phyloP scores from a whole-genome alignment of 805 yeast species.

The Schwanniomyces pseudopolymorphus region DNA sequence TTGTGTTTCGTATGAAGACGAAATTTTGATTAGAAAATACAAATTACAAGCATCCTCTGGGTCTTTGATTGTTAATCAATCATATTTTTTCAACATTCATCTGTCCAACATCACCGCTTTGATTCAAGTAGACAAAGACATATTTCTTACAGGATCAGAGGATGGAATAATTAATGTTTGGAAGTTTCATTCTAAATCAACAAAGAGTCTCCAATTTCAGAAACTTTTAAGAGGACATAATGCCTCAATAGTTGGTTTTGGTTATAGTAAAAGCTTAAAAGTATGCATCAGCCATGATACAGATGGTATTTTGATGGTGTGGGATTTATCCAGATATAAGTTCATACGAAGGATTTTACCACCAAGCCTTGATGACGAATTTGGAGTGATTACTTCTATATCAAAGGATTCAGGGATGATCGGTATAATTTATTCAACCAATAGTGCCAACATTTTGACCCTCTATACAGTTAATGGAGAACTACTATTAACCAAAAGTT shows the following conservation, averaged over 20 bases:
- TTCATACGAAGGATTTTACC: constrained; percentile 42
- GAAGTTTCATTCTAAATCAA: constrained; percentile 38
- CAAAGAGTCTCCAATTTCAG: constrained; percentile 37
- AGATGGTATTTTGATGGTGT: constrained; percentile 54
- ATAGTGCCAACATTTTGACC: constrained; percentile 19
- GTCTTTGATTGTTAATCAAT: constrained; percentile 41
- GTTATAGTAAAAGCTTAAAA: constrained; percentile 52
- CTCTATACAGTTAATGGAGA: constrained; percentile 59
- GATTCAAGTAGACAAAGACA: constrained; percentile 39
- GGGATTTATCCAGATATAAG: constrained; percentile 61
- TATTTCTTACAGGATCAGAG: constrained; percentile 49
- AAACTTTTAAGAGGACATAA: constrained; percentile 59
- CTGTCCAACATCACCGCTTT: constrained; percentile 37
- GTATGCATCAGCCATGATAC: constrained; percentile 54
- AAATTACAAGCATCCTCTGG: constrained; percentile 22
- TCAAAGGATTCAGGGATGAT: constrained; percentile 58
- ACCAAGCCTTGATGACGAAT: constrained; percentile 12
- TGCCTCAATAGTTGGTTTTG: constrained; percentile 43
- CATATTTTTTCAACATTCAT: constrained; percentile 44
- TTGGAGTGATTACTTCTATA: constrained; percentile 37
- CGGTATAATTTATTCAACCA: constrained; percentile 29
- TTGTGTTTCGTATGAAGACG: constrained; percentile 38
- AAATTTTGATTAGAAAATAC: constrained; percentile 31
- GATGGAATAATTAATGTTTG: constrained; percentile 66
- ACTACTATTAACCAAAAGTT: constrained; percentile 22